Evolutionary conservation across 306 rosid genomes (phyloP).

Genomic region (Lagenaria siceraria): DNA sequence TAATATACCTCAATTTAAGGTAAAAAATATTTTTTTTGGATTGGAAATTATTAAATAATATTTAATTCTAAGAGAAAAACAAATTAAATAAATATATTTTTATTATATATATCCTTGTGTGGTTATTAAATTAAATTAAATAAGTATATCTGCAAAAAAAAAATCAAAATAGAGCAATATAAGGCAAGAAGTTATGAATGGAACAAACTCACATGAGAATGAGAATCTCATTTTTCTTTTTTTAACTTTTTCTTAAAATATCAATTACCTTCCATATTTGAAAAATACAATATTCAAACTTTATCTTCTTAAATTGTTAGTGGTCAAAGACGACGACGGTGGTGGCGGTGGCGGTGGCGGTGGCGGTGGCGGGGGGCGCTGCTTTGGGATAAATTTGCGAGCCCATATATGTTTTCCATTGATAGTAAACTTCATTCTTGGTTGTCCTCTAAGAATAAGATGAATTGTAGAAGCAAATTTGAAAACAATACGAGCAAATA

Average conservation of each 20-base stretch:
- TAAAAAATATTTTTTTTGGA: too few species aligned
- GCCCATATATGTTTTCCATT: slow-evolving; percentile 77
- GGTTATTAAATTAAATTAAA: neutral
- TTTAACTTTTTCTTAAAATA: neutral
- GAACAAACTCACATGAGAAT: neutral
- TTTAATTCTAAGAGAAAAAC: too few species aligned
- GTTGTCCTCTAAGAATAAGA: slow-evolving; percentile 30
- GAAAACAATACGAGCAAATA: slow-evolving; percentile 55
- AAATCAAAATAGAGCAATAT: neutral
- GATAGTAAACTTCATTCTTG: slow-evolving; percentile 43
- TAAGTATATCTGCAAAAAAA: too few species aligned
- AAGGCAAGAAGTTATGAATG: neutral
- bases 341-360: neutral
- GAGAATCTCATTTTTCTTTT: neutral
- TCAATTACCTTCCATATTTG: neutral
- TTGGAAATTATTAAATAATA: too few species aligned
- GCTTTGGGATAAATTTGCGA: slow-evolving; percentile 45
- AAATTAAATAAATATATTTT: too few species aligned
- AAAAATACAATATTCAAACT: neutral
- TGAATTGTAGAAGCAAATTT: slow-evolving; percentile 7
- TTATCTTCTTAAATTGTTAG: neutral
- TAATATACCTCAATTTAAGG: too few species aligned
- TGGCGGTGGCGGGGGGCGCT: neutral
- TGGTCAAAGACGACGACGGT: neutral
- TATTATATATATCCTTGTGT: too few species aligned